Evolutionary conservation across 495 filamentous ascomycete species (phyloP), one percentile per base, ranked within the genome.

Genomic region (Talaromyces liani): DNA sequence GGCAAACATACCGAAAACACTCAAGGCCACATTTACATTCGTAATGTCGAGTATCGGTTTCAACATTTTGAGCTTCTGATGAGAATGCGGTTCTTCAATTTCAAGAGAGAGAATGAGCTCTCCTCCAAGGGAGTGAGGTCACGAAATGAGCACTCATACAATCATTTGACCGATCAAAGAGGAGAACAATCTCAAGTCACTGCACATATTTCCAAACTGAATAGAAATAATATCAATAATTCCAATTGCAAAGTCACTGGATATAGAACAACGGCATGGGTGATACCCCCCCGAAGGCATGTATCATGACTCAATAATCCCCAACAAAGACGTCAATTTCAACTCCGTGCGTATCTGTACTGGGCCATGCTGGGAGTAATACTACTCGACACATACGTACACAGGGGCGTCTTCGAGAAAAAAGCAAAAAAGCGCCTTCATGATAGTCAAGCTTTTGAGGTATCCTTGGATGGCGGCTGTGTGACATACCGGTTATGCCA

Each of bases 41-140:
- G 77, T 83, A 31, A 84, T 64, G 65, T 84, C 80, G 41, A 85
- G 74, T 27, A 76, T 77, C 20, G 82, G 81, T 72, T 76, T 73
- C 60, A 78, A 69, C 74, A 78, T 78, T 41, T 56, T 74, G 63
- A 41, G 9, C 60, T 51, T 57, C 65, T 57, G 57, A 63, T 62
- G 6, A 31, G 60, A n/a, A 39, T 25, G 54, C 39, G 49, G 51
- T 53, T 65, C 53, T 51, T 54, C 45, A 5, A 36, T 27, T 56
- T 56, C 22, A 55, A 25, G 4, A 3, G 22, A 55, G 51, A 54
- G 49, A 54, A 25, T 14, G 53, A 29, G 53, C 20, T 29, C 22
- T 27, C 22, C 53, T 27, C 53, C 53, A 27, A 56, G 10, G 39
- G 31, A 58, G 16, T 20, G 27, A 64, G 36, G 36, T 29, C 25